Evolutionary conservation across 768 basidiomycete species (phyloP).

Genomic region (Xerocomus spinulosus): DNA sequence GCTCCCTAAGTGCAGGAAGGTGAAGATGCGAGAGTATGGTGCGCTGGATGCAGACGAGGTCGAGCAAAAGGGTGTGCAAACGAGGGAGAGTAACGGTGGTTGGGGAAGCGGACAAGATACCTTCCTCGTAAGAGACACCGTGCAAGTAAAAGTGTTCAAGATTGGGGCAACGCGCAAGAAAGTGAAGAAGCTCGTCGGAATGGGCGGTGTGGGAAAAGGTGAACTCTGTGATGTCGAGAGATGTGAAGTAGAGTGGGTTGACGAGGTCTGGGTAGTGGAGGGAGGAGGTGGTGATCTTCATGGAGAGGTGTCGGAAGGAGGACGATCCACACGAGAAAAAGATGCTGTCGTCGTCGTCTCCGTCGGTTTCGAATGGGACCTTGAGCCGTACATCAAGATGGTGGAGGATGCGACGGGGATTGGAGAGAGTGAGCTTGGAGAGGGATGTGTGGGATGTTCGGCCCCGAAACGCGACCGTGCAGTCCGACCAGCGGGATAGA

Average conservation of each 20-base stretch:
- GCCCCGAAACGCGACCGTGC: constrained; percentile 40
- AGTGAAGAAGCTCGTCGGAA: constrained; percentile 50
- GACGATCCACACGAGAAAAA: constrained; percentile 32
- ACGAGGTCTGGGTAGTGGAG: constrained; percentile 46
- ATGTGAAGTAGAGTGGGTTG: constrained; percentile 50
- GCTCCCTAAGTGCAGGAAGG: constrained; percentile 53
- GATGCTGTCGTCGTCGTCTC: constrained; percentile 18
- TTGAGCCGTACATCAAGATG: constrained; percentile 26
- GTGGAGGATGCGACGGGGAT: constrained; percentile 23
- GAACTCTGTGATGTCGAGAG: constrained; percentile 54
- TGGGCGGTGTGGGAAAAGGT: constrained; percentile 36
- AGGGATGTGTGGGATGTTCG: constrained; percentile 27
- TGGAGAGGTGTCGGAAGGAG: constrained; percentile 36
- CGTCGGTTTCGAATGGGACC: constrained; percentile 19
- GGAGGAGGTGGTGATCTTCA: constrained; percentile 47
- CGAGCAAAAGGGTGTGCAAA: constrained; percentile 54
- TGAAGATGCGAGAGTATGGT: constrained; percentile 61
- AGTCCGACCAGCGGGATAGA: constrained; percentile 55
- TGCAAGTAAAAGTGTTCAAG: constrained; percentile 55
- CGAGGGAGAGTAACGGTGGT: constrained; percentile 51
- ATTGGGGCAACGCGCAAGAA: constrained; percentile 57
- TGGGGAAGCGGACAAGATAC: constrained; percentile 24
- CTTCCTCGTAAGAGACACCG: constrained; percentile 49
- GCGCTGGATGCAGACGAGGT: constrained; percentile 58
- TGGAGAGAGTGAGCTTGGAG: constrained; percentile 18